A percentile compares a stretch with the other conserved stretches of the same genome.
These are phyloP conservation scores for Epichloe scottii DNA, from an alignment of 2,329 filamentous ascomycete genomes.

Conservation along the genomic window DNA sequence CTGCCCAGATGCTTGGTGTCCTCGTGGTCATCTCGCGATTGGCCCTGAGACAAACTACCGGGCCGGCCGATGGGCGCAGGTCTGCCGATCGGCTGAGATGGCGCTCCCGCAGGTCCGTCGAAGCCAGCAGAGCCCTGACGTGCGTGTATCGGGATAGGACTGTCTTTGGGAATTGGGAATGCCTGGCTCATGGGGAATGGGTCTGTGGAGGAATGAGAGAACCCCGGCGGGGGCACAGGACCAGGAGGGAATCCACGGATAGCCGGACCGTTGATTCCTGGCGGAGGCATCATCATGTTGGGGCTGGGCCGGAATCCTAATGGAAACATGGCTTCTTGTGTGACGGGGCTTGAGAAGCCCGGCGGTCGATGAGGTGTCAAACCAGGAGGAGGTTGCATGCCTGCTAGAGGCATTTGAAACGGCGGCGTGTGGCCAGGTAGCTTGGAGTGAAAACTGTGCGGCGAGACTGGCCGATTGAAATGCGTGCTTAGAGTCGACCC, in stretches of 20 bases:
- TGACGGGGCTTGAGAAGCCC: slow-evolving; percentile 45
- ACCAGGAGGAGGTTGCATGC: slow-evolving; percentile 35
- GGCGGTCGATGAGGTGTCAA: slow-evolving; percentile 26
- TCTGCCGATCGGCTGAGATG: slow-evolving; percentile 63
- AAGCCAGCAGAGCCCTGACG: slow-evolving; percentile 63
- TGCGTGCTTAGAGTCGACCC: slow-evolving; percentile 16
- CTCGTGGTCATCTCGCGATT: slow-evolving; percentile 44
- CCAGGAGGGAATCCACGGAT: slow-evolving; percentile 31
- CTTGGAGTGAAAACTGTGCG: slow-evolving; percentile 28
- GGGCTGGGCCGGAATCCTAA: slow-evolving; percentile 33
- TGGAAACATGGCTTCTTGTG: slow-evolving; percentile 37
- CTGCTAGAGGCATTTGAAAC: slow-evolving; percentile 44
- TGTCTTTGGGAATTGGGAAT: slow-evolving; percentile 22
- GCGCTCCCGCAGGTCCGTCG: slow-evolving; percentile 38
- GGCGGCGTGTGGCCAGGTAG: slow-evolving; percentile 30
- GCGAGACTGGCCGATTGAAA: slow-evolving; percentile 41
- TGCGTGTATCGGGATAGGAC: slow-evolving; percentile 44
- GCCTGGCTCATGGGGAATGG: slow-evolving; percentile 19
- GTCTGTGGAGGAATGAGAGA: slow-evolving; percentile 18
- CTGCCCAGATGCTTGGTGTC: slow-evolving; percentile 76
- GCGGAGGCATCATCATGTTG: slow-evolving; percentile 36
- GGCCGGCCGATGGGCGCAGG: slow-evolving; percentile 84
- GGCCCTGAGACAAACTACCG: slow-evolving; percentile 53
- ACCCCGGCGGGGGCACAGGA: slow-evolving; percentile 26
- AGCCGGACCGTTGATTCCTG: slow-evolving; percentile 34